Evolutionary conservation across 768 basidiomycete species (phyloP), one percentile per base, ranked within the genome.

Genomic region (Lactifluus rugatus): DNA sequence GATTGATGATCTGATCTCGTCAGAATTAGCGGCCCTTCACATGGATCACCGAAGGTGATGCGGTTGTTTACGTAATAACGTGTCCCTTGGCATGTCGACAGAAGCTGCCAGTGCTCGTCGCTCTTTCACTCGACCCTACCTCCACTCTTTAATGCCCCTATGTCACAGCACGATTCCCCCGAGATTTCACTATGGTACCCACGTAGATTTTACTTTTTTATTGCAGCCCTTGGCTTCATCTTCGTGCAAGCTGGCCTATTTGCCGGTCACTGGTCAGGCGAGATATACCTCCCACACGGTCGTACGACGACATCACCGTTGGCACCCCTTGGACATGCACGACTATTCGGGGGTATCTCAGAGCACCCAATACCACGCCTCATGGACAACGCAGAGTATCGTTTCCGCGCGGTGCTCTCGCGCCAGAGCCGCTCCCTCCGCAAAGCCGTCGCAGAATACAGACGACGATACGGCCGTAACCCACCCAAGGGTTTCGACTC

Each of bases 401-500:
- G 78, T 52, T 97, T 84, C 70, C 77, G 81, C 36, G 70, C 73
- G 34, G 78, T 86, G 65, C 72, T 98, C 28, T 74, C 73, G 2
- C 74, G 76, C 50, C 96, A 98, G 74, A 93, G 89, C 70, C 82
- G 79, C 65, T 87, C 89, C 0, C 76, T 98, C 36, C 74, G 74
- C 41, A 81, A 81, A 26, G 95, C 95, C 0, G 89, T 91, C 0
- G 70, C 71, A 9, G 92, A 95, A 70, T 99, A 99, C 72, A 81
- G 74, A 63, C 73, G 78, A 56, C 77, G 93, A 57, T 93, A 95
- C 70, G 74, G 75, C 10, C 80, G 88, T 37, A 72, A 81, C 36
- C 96, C 96, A 5, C 95, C 96, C 0, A 81, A 78, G 44, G 95
- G 93, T 1, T 99, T 98, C 62, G 94, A 93, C 67, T 73, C 78